Percentiles rank a stretch among this genome's conserved stretches.
These are phyloP conservation scores for Murraya koenigii DNA, from an alignment of 345 rosid species.

Conservation along the genomic window DNA sequence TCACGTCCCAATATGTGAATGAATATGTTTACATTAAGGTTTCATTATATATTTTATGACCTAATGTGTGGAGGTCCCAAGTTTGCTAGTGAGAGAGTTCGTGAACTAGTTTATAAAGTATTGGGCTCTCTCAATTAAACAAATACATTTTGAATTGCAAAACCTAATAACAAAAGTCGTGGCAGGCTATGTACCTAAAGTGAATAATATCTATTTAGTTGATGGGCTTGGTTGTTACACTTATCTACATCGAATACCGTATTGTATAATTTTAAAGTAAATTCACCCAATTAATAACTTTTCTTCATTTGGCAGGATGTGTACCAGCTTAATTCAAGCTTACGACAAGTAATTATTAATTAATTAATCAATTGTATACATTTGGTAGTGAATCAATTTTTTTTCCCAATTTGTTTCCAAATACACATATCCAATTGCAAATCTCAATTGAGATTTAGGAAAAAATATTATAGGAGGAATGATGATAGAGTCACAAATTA, in stretches of 20 bases:
- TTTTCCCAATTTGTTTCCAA: neutral
- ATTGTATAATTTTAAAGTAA: neutral
- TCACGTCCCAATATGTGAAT: too few relatives aligned
- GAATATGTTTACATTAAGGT: too few relatives aligned
- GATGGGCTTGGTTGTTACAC: neutral
- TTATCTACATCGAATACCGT: neutral
- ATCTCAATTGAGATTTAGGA: neutral
- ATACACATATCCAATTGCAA: neutral
- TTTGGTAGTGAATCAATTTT: neutral
- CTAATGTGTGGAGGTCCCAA: too few relatives aligned
- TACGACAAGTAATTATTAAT: neutral
- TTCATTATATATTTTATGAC: too few relatives aligned
- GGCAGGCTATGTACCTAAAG: too few relatives aligned
- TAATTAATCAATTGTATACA: neutral
- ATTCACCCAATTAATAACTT: neutral
- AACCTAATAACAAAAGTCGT: too few relatives aligned
- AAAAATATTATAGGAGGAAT: neutral
- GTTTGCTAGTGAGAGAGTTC: too few relatives aligned
- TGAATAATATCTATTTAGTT: neutral
- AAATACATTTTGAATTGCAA: too few relatives aligned
- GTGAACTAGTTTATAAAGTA: too few relatives aligned
- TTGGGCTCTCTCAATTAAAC: too few relatives aligned
- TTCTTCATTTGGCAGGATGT: neutral
- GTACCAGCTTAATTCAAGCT: neutral
- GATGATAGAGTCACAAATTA: too few relatives aligned